phyloP scores from a whole-genome alignment of 2,329 filamentous ascomycete species.

The Neopestalotiopsis sp. region DNA sequence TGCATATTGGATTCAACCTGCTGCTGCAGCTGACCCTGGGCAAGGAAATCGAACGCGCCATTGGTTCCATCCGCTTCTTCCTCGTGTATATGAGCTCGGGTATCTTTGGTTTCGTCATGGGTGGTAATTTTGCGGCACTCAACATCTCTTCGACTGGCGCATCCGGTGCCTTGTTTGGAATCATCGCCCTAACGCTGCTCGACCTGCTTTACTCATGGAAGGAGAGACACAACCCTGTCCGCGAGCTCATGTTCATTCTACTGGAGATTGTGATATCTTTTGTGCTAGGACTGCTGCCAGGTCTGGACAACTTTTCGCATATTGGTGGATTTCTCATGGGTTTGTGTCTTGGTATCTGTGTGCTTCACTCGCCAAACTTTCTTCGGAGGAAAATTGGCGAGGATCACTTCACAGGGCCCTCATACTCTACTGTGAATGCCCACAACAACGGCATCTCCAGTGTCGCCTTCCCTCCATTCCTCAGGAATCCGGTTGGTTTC shows the following conservation, averaged over 20 bases:
- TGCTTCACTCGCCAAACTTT: conserved; percentile 86
- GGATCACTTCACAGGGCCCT: conserved; percentile 54
- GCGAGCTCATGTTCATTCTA: conserved; percentile 86
- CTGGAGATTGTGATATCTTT: conserved; percentile 90
- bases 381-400: conserved; percentile 76
- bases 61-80: conserved; percentile 86
- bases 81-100: conserved; percentile 89
- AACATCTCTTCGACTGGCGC: conserved; percentile 85
- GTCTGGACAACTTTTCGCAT: conserved; percentile 95
- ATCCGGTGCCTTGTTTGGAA: conserved; percentile 88
- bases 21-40: conserved; percentile 88
- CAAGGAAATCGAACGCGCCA: conserved; percentile 88
- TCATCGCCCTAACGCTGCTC: conserved; percentile 85
- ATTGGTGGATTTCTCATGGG: conserved; percentile 97
- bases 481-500: conserved; percentile 73
- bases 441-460: conserved; percentile 43
- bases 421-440: conserved; percentile 72
- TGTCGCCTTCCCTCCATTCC: conserved; percentile 57
- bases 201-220: conserved; percentile 94
- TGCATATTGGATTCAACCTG: conserved; percentile 96
- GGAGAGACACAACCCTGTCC: conserved; percentile 75
- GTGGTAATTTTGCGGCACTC: conserved; percentile 87
- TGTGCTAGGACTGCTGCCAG: conserved; percentile 87
- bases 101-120: conserved; percentile 95
- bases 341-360: conserved; percentile 80